Evolutionary conservation across 768 basidiomycete genomes (phyloP), one percentile per base, ranked within the genome.

Genomic region (Coprinopsis strossmayeri): DNA sequence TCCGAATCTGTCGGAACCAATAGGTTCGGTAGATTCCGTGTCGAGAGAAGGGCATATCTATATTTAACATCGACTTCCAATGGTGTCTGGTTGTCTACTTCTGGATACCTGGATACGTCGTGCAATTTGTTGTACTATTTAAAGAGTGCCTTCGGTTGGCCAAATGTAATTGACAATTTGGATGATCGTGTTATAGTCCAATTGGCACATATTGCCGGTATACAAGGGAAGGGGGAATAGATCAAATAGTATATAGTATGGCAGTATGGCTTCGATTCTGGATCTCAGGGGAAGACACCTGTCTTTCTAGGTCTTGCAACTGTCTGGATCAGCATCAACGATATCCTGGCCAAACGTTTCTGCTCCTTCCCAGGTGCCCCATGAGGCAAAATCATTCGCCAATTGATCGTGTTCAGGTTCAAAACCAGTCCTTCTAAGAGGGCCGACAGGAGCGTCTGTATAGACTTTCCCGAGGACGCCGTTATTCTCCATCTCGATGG

Each of bases 321-420:
- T 25, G 17, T 21, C 20, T 1, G 15, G 10, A 2, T n/a, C 28
- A 24, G 5, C 2, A 5, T 15, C 23, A 20, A 24, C 35, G 27
- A n/a, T n/a, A 13, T 12, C 20, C 34, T 28, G 26, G 11, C 67
- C 66, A 44, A 68, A 62, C 2, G 63, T 45, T 48, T 70, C 65
- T 18, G 65, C 68, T 5, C 67, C 69, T 13, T 68, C 64, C 70
- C 71, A 73, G 28, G 62, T 65, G 9, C 66, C 70, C 72, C 70
- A 76, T 46, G 65, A 69, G 4, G 62, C 68, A 50, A 73, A 74
- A 43, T 69, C 68, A 45, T 76, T 76, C 13, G 64, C 62, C 5
- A 74, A 61, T 46, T 65, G 61, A 0, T 61, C 65, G 48, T 72
- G 70, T 37, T 68, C 60, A 1, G 67, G 62, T 17, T 60, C 57